phyloP scores from a whole-genome alignment of 208 protist genomes.

The Trypanosoma caninum region DNA sequence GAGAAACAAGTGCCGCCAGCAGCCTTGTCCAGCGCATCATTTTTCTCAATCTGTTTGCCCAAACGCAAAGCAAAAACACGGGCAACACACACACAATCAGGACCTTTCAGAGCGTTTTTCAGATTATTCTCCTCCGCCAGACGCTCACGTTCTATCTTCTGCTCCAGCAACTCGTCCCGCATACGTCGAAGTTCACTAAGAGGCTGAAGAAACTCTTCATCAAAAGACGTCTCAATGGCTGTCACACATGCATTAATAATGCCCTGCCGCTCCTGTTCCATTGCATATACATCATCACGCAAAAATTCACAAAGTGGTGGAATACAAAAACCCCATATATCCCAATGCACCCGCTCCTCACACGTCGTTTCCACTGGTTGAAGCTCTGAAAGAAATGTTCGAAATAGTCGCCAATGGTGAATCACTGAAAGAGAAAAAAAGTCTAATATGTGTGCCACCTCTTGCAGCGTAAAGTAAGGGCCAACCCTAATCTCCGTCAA shows the following conservation, averaged over 20 bases:
- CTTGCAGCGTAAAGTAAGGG: conserved; percentile 52
- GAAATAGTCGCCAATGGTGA: conserved; percentile 67
- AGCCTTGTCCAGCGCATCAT: conserved; percentile 9
- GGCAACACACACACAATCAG: conserved; percentile 51
- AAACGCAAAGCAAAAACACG: conserved; percentile 54
- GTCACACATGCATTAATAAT: conserved; percentile 34
- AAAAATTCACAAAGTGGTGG: conserved; percentile 59
- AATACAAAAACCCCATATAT: conserved; percentile 37
- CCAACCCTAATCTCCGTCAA: conserved; percentile 49
- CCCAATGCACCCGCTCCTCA: conserved; percentile 18
- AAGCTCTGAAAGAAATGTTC: conserved; percentile 24
- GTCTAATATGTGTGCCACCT: conserved; percentile 50
- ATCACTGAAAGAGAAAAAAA: conserved; percentile 53
- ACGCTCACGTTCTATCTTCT: conserved; percentile 17
- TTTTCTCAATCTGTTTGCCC: conserved; percentile 32
- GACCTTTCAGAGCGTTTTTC: conserved; percentile 35
- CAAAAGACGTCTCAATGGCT: conserved; percentile 25
- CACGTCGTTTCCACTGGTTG: conserved; percentile 18
- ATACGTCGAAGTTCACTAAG: conserved; percentile 17
- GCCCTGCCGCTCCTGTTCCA: conserved; percentile 26
- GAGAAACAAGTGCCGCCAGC: background rate
- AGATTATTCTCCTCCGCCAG: conserved; percentile 33
- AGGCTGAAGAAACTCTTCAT: conserved; percentile 25
- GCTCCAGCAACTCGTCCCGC: conserved; percentile 20
- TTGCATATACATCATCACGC: conserved; percentile 30